Evolutionary conservation across 768 basidiomycete species (phyloP), one percentile per base, ranked within the genome.

Genomic region (Jaapia argillacea): DNA sequence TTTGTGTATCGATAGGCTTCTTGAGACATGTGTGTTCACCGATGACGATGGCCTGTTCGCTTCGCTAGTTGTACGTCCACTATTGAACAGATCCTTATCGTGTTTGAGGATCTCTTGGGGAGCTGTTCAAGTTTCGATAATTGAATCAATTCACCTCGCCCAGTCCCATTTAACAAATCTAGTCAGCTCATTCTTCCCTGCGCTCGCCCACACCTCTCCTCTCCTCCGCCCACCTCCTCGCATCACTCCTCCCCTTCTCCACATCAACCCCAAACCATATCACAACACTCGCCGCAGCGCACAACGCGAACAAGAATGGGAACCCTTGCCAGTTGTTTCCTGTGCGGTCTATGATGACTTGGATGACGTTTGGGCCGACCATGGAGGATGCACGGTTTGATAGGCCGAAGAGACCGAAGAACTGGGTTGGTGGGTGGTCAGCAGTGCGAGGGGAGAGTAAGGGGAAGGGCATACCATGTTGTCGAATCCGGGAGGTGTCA

Each of bases 311-410:
- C 20, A 90, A 63, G 65, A 90, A 89, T 2, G 85, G 82, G 58
- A 90, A 90, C 0, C 87, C 87, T 54, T 74, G 70, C 87, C 87
- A 89, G 55, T 84, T 87, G 56, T 77, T 70, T 0, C 79, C 80
- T 2, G 77, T 69, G 40, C 64, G 65, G 59, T 87, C 67, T 45
- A 91, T 88, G 55, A 89, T 87, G 2, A 77, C 84, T 56, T 88
- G 84, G 28, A 89, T 80, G 6, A 89, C 85, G 48, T 85, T 89
- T 0, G 87, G 86, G 0, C 87, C 88, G 36, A 90, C 78, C 75
- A 88, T 85, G 2, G 81, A 84, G n/a, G 84, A 87, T 1, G 85
- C 85, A 7, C 85, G 76, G 58, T 87, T 87, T 2, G 82, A 87
- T 21, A 91, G 72, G 5, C 85, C 85, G 51, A 85, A 91, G 20